These are phyloP conservation scores for Trichoderma polysporum DNA, from an alignment of 2,329 filamentous ascomycete species.

Conservation along the genomic window DNA sequence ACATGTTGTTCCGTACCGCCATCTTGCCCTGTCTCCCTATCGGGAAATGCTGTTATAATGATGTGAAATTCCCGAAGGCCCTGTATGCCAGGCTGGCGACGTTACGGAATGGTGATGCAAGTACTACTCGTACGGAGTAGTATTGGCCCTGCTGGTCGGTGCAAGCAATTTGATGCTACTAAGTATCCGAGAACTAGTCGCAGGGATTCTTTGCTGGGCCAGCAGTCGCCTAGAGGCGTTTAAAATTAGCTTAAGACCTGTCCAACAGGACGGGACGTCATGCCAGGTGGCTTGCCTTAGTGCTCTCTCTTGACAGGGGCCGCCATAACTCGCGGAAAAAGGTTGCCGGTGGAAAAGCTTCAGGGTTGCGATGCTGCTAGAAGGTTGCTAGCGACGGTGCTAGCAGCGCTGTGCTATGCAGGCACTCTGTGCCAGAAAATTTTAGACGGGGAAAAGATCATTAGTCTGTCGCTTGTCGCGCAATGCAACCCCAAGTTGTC, in stretches of 20 bases:
- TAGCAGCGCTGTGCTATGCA: constrained; percentile 2
- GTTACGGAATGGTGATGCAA: not conserved
- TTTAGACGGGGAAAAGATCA: not conserved
- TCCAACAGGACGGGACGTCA: constrained; percentile 13
- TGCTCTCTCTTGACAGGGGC: constrained; percentile 1
- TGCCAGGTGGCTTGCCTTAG: constrained; percentile 18
- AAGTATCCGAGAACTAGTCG: not conserved
- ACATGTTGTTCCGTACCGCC: not conserved
- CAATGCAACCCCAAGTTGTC: not conserved
- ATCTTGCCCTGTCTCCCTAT: not conserved
- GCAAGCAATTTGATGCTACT: not conserved
- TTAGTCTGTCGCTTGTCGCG: constrained; percentile 10
- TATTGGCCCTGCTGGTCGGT: not conserved
- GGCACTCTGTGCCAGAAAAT: not conserved
- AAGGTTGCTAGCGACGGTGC: not conserved
- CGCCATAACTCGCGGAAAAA: not conserved
- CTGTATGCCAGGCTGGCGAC: not conserved
- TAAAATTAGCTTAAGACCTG: constrained; percentile 10
- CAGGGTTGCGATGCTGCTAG: not conserved
- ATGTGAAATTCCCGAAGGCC: not conserved
- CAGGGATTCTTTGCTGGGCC: constrained; percentile 4
- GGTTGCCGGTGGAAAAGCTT: constrained; percentile 1
- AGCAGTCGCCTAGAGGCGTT: not conserved
- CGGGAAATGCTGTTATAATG: not conserved
- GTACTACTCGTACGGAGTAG: no score